A percentile compares a stretch with the other conserved stretches of the same genome.
phyloP scores from a whole-genome alignment of 768 basidiomycete genomes.

The Leucosporidium scottii region DNA sequence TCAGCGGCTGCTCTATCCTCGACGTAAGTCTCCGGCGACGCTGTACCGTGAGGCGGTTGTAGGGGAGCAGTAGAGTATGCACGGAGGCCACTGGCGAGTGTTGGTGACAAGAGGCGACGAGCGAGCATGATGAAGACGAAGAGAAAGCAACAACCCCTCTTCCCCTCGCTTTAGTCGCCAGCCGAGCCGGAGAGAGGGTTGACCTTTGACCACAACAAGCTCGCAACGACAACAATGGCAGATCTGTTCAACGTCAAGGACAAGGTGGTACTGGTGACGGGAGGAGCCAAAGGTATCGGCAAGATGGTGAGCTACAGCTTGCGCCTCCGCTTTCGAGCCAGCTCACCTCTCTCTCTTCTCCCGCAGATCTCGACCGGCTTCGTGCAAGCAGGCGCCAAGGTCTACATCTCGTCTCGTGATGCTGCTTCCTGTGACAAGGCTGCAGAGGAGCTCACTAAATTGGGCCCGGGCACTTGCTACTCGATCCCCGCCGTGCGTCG shows the following conservation, averaged over 20 bases:
- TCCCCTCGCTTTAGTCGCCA: too few relatives aligned
- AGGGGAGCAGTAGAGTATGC: neutral
- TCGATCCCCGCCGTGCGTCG: slow-evolving; percentile 46
- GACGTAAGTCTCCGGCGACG: neutral
- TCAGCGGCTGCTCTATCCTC: neutral
- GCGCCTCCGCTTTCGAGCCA: neutral
- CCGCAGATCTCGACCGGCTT: slow-evolving; percentile 56
- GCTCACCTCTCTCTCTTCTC: slow-evolving; percentile 4
- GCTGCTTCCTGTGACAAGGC: slow-evolving; percentile 51
- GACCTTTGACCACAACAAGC: neutral
- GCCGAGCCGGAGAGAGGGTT: too few relatives aligned
- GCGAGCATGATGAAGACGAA: too few relatives aligned
- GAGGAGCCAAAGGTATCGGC: slow-evolving; percentile 60
- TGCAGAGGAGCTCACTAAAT: slow-evolving; percentile 50
- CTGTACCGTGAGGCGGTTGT: neutral
- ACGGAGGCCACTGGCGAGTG: neutral
- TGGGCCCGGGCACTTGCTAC: slow-evolving; percentile 55
- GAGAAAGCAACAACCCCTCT: too few relatives aligned
- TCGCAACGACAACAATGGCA: neutral
- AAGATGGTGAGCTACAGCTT: slow-evolving; percentile 11
- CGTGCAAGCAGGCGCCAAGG: slow-evolving; percentile 55
- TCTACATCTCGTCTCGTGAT: slow-evolving; percentile 60
- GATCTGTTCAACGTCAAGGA: slow-evolving; percentile 35
- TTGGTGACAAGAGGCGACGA: too few relatives aligned
- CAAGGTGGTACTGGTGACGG: slow-evolving; percentile 55